phyloP scores from a whole-genome alignment of 257 asterid genomes.

The Plectranthus barbatus region DNA sequence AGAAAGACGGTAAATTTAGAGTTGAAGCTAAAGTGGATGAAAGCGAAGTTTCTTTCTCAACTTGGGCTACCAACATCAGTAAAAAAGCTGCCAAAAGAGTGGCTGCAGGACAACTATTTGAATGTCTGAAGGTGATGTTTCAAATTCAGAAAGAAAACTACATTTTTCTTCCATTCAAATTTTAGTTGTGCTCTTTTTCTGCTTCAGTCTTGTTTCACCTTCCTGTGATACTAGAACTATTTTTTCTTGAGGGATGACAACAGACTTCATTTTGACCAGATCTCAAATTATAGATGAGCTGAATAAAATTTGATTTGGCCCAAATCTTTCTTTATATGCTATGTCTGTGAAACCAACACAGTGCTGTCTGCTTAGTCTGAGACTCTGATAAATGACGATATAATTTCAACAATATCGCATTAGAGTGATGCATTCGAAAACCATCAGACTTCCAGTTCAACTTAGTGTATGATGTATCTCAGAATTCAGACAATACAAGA shows the following conservation, averaged over 20 bases:
- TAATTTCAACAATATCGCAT: not conserved
- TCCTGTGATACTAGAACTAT: not conserved
- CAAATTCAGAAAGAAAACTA: not conserved
- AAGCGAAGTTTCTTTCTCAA: constrained; percentile 22
- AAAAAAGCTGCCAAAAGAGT: constrained; percentile 49
- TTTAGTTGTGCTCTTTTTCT: not conserved
- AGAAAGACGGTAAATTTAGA: constrained; percentile 36
- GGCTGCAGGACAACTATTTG: constrained; percentile 44
- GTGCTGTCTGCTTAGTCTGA: not conserved
- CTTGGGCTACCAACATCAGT: constrained; percentile 40
- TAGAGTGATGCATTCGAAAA: not conserved
- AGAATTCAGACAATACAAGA: not conserved
- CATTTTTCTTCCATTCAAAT: not conserved
- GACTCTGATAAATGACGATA: not conserved
- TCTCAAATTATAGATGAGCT: not conserved
- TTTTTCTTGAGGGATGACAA: not conserved
- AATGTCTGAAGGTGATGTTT: constrained; percentile 53
- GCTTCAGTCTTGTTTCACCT: not conserved
- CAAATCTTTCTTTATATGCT: not conserved
- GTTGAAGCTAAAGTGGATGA: constrained; percentile 52
- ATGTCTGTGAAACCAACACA: not conserved
- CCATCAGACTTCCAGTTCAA: not conserved
- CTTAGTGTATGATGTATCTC: not conserved
- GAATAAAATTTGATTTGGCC: not conserved
- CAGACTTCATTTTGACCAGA: not conserved